These are phyloP conservation scores for Vaccinium darrowii DNA, from an alignment of 148 eudicot species.

Conservation along the genomic window DNA sequence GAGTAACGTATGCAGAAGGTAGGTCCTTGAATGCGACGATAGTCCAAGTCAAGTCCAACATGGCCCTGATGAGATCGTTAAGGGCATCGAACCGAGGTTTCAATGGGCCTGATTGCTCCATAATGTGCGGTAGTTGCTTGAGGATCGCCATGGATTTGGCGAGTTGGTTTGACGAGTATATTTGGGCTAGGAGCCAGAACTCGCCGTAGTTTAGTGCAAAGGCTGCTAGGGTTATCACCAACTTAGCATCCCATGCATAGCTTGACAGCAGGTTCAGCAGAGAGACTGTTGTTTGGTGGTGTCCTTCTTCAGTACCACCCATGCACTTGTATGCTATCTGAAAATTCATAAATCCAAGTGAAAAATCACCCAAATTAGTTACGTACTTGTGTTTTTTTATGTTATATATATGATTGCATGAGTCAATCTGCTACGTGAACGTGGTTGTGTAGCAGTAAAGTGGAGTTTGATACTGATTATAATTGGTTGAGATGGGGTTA, in stretches of 20 bases:
- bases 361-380: neutral
- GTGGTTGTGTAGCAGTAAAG: too few species aligned
- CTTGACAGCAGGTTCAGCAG: slow-evolving; percentile 18
- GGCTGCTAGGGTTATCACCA: slow-evolving; percentile 28
- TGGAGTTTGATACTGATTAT: too few species aligned
- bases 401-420: neutral
- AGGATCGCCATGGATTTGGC: slow-evolving; percentile 33
- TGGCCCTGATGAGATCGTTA: slow-evolving; percentile 24
- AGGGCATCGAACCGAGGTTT: slow-evolving; percentile 27
- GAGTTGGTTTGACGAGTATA: slow-evolving; percentile 27
- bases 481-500: too few species aligned
- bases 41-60: slow-evolving; percentile 24
- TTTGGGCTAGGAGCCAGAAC: slow-evolving; percentile 30
- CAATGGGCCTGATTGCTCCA: slow-evolving; percentile 26
- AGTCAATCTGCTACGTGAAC: neutral
- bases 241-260: slow-evolving; percentile 34
- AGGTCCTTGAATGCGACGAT: slow-evolving; percentile 25
- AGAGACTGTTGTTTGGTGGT: slow-evolving; percentile 24
- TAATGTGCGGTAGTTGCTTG: slow-evolving; percentile 23
- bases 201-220: slow-evolving; percentile 34
- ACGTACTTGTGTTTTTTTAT: too few species aligned
- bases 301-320: slow-evolving; percentile 27
- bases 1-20: slow-evolving; percentile 21
- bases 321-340: slow-evolving; percentile 41
- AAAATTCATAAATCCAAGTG: neutral